phyloP scores from a whole-genome alignment of 2,329 filamentous ascomycete genomes.

The Talaromyces marneffei region DNA sequence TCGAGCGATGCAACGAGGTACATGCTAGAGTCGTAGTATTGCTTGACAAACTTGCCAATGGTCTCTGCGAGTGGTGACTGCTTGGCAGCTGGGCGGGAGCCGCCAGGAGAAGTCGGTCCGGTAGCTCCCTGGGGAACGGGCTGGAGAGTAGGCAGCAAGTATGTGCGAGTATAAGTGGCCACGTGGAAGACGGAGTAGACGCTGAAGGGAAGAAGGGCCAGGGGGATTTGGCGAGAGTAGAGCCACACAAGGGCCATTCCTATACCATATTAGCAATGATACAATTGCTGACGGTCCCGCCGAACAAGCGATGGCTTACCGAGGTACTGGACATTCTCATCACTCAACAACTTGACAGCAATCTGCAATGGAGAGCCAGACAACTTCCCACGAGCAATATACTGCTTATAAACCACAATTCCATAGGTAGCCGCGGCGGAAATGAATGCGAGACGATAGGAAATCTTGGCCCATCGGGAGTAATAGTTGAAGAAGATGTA shows the following conservation, averaged over 20 bases:
- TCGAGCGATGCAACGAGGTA: constrained; percentile 83
- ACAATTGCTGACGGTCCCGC: constrained; percentile 11
- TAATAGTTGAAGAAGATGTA: constrained; percentile 87
- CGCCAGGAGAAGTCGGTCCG: constrained; percentile 49
- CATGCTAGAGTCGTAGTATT: constrained; percentile 97
- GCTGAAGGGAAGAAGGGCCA: constrained; percentile 87
- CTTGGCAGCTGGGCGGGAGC: constrained; percentile 44
- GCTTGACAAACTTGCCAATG: constrained; percentile 92
- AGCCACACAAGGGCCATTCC: constrained; percentile 96
- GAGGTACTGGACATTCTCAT: constrained; percentile 98
- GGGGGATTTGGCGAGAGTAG: constrained; percentile 77
- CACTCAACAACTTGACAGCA: constrained; percentile 61
- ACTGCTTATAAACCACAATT: constrained; percentile 97
- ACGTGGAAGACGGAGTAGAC: constrained; percentile 99
- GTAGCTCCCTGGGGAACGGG: constrained; percentile 50
- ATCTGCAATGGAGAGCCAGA: constrained; percentile 60
- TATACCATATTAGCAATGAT: constrained; percentile 33
- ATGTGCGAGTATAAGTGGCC: constrained; percentile 89
- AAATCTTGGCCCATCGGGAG: constrained; percentile 68
- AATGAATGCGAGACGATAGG: constrained; percentile 85
- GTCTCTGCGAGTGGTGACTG: constrained; percentile 65
- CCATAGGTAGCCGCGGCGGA: constrained; percentile 89
- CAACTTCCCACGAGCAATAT: constrained; percentile 74
- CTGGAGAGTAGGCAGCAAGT: constrained; percentile 80
- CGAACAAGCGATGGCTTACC: constrained; percentile 51